Evolutionary conservation across 1,139 yeast genomes (phyloP).

Genomic region (Pichia sp.): DNA sequence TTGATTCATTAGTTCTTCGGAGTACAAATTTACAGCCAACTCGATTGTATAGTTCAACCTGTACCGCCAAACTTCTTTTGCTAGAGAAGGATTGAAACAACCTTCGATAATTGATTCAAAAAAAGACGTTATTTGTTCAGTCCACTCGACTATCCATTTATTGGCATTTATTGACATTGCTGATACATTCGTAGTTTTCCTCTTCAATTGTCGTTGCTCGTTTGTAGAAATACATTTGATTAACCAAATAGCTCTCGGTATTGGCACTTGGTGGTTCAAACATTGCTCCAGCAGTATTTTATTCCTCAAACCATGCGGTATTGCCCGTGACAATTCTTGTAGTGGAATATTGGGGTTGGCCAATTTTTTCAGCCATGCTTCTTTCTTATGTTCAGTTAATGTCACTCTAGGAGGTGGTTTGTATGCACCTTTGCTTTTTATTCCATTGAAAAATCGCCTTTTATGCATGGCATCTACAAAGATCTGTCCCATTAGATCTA

Average conservation of each 20-base stretch:
- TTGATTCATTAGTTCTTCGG: conserved; percentile 63
- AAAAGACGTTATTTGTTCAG: conserved; percentile 66
- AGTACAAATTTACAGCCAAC: conserved; percentile 58
- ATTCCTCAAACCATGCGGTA: conserved; percentile 90
- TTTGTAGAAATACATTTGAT: conserved; percentile 82
- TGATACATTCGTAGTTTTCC: conserved; percentile 37
- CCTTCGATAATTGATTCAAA: conserved; percentile 49
- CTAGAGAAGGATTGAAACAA: conserved; percentile 25
- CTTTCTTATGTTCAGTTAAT: conserved; percentile 77
- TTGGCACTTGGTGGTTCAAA: conserved; percentile 61
- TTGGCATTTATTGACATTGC: conserved; percentile 38
- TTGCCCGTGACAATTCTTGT: conserved; percentile 61
- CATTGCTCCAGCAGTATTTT: conserved; percentile 69
- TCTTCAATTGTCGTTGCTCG: conserved; percentile 64
- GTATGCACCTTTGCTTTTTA: conserved; percentile 52
- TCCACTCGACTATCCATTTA: conserved; percentile 84
- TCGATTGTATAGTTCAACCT: conserved; percentile 57
- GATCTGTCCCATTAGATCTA: conserved; percentile 38
- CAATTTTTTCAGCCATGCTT: conserved; percentile 77
- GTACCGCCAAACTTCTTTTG: conserved; percentile 44
- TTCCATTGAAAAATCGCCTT: conserved; percentile 63
- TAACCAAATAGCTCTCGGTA: conserved; percentile 81
- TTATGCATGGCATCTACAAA: conserved; percentile 62
- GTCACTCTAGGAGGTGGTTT: conserved; percentile 86
- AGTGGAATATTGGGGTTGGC: conserved; percentile 66